phyloP scores from a whole-genome alignment of 2,329 filamentous ascomycete species.

The Epichloe typhina region DNA sequence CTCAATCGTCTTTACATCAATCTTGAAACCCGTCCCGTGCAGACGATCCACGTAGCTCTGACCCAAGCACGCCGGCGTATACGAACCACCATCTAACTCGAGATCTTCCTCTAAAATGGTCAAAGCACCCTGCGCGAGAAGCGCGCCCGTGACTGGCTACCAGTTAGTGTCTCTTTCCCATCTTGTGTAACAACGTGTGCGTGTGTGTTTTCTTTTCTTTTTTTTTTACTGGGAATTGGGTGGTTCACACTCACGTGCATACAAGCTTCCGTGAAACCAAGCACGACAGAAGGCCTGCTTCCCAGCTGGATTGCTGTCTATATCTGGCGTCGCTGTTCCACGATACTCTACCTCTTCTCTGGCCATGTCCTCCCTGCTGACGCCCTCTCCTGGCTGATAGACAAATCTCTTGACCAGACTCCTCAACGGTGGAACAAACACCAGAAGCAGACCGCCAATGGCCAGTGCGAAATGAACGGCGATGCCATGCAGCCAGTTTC shows the following conservation, averaged over 20 bases:
- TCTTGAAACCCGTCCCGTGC: conserved; percentile 45
- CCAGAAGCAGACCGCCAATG: conserved; percentile 30
- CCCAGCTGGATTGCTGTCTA: conserved; percentile 19
- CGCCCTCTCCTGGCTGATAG: conserved; percentile 42
- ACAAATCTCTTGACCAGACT: conserved; percentile 29
- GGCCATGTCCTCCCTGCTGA: conserved; percentile 35
- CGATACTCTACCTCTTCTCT: conserved; percentile 51
- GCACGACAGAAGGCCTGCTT: conserved; percentile 43
- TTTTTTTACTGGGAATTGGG: no score
- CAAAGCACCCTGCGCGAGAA: conserved; percentile 50
- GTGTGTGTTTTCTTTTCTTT: no score
- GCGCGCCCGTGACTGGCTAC: conserved; percentile 46
- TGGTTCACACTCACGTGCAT: conserved; percentile 38
- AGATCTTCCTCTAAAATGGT: conserved; percentile 52
- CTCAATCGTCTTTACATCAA: conserved; percentile 34
- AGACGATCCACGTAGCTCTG: conserved; percentile 52
- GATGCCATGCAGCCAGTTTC: conserved; percentile 37
- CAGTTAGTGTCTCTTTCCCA: background rate
- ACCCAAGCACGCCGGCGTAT: conserved; percentile 61
- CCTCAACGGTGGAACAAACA: conserved; percentile 32
- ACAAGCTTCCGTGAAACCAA: conserved; percentile 47
- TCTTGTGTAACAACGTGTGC: background rate
- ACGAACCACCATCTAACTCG: conserved; percentile 49
- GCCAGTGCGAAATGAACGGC: conserved; percentile 34
- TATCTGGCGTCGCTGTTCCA: conserved; percentile 49